Base-by-base conservation (phyloP, 108 stramenopile species). In the Pseudonitzschia multiseries region DNA sequence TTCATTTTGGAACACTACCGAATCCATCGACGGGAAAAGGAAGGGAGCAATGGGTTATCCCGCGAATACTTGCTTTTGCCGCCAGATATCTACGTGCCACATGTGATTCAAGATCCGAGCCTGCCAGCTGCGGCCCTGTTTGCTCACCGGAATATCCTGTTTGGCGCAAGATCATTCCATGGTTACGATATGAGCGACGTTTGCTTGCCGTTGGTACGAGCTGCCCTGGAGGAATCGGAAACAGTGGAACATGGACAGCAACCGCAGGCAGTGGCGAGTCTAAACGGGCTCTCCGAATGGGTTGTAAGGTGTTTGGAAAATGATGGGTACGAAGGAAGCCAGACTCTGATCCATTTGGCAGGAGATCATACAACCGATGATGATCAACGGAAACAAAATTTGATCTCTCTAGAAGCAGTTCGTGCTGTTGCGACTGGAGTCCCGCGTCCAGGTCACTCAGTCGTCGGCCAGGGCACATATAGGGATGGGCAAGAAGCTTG, bases 381-480 rank as follows among this genome's bases (percentile, higher is more conserved):
- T 24, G 70, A 81, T 33, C 57, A 69, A 44, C 46, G 54, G 8
- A 69, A 63, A 32, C 72, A 68, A 51, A 54, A 36, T 26, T 54
- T 17, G 41, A 33, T 33, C 61, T 62, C 61, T 18, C 77, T 85
- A 8, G 85, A 88, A 28, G 93, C 93, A 0, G 79, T 89, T 10
- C 62, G 77, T 24, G 86, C 90, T 50, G 87, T 94, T 57, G 89
- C 93, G 26, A 94, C 89, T 14, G 83, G 84, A 1, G 73, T 82
- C 44, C 89, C 91, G 0, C 80, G 91, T 57, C 81, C 81, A 10
- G 93, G 91, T 4, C 84, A 90, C 64, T 77, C 82, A 14, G 84
- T 85, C 15, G 77, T 92, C 0, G 91, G 90, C 5, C 68, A 70
- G 22, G 89, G 89, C 5, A 90, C 89, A 24, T 90, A 77, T 71